Base-by-base conservation (phyloP, 2,329 filamentous ascomycete genomes). In the Colletotrichum plurivorum region DNA sequence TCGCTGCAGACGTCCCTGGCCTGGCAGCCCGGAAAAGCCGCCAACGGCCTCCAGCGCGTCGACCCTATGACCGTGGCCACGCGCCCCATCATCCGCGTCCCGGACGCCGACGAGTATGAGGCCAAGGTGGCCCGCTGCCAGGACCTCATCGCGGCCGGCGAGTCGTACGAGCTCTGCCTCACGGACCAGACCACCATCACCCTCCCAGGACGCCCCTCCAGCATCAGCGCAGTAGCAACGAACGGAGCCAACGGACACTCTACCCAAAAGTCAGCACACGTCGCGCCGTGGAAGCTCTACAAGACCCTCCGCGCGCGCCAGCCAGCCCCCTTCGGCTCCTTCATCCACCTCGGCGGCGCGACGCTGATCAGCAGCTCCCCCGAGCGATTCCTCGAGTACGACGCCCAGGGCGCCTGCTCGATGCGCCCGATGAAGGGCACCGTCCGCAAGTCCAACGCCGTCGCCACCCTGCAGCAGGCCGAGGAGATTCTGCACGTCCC, bases 361-460 rank as follows among this genome's bases (percentile, higher is more conserved):
- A 94, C 93, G 1, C 86, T 98, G 36, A 84, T 97, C 52, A 93
- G 92, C 79, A 93, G 92, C 75, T 97, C 94, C 4, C 95, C 95
- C 0, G 95, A 98, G 81, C 92, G 95, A 3, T 98, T 97, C 77
- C 87, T 98, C 16, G 89, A 88, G 54, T 82, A 84, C 73, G 76
- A 80, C 61, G 71, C 75, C 2, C 80, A 79, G 1, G 91, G 92
- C 0, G 79, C 83, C 49, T 93, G 91, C 77, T 90, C 92, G 70
- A 96, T 98, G 86, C 90, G 95, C 8, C 95, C 95, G 0, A 98
- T 98, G 89, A 98, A 98, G 83, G 95, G 95, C 55, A 98, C 95
- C 0, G 94, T 98, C n/a, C 91, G 91, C 74, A 97, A 97, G 75
- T 88, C 87, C 0, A 83, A 85, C 1, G 84, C 84, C 1, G 89